Evolutionary conservation across 495 filamentous ascomycete species (phyloP).

Genomic region (Bacidia gigantensis): DNA sequence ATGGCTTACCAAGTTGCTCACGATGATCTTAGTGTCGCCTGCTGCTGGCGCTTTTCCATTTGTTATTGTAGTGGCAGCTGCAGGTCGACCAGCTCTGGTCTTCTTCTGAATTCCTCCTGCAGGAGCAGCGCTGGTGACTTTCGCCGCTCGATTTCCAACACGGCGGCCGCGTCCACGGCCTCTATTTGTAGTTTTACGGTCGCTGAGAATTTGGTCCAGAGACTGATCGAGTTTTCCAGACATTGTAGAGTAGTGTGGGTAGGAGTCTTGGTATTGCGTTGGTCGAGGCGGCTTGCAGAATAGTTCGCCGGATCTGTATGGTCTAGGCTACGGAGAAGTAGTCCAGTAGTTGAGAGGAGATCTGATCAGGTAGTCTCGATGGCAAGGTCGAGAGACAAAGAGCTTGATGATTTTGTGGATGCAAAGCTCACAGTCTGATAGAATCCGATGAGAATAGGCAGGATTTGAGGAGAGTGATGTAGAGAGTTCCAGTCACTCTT

Average conservation of each 20-base stretch:
- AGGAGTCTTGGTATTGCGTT: constrained; percentile 9
- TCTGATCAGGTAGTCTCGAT: neutral
- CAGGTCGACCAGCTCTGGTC: constrained; percentile 45
- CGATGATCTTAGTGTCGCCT: constrained; percentile 86
- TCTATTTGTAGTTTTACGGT: constrained; percentile 45
- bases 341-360: neutral
- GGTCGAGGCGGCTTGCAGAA: neutral
- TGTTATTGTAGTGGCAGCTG: constrained; percentile 46
- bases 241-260: constrained; percentile 43
- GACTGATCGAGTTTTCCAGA: constrained; percentile 89
- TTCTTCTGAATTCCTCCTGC: constrained; percentile 82
- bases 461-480: too few relatives aligned
- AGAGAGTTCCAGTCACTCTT: too few relatives aligned
- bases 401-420: neutral
- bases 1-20: constrained; percentile 87
- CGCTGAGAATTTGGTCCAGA: constrained; percentile 88
- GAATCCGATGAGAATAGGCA: neutral
- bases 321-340: too few relatives aligned
- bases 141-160: constrained; percentile 27
- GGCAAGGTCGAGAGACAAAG: neutral
- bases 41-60: constrained; percentile 41
- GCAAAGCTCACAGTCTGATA: neutral
- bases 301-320: too few relatives aligned
- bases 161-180: constrained; percentile 39
- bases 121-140: constrained; percentile 43